Conservation (phyloP, 192 early-diverging fungal genomes). For the Linnemannia zychae region DNA sequence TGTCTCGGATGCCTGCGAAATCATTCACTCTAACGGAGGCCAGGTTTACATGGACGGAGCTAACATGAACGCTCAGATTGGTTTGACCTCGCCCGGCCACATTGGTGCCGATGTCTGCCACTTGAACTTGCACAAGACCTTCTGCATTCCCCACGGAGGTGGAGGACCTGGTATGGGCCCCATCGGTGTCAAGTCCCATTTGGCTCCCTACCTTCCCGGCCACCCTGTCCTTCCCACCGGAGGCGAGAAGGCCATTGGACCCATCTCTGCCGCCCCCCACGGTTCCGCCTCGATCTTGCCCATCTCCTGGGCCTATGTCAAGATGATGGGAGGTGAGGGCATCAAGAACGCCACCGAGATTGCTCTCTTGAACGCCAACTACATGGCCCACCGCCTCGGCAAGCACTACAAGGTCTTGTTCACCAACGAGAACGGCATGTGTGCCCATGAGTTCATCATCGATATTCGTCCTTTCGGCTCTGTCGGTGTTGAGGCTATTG, state of each 20-base stretch:
- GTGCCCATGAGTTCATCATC: slow-evolving; percentile 99
- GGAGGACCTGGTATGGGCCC: slow-evolving; percentile 99
- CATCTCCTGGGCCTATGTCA: slow-evolving; percentile 99
- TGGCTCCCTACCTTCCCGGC: slow-evolving; percentile 93
- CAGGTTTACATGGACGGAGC: slow-evolving; percentile 99
- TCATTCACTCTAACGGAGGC: slow-evolving; percentile 94
- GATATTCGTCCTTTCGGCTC: slow-evolving; percentile 92
- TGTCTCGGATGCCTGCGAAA: slow-evolving; percentile 88
- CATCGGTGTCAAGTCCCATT: slow-evolving; percentile 92
- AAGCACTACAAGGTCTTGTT: slow-evolving; percentile 94
- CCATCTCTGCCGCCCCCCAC: slow-evolving; percentile 96
- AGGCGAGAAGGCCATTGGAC: slow-evolving; percentile 87
- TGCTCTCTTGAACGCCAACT: slow-evolving; percentile 98
- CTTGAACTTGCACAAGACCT: slow-evolving; percentile 99
- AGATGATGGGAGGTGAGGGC: slow-evolving; percentile 97
- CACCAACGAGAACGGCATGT: slow-evolving; percentile 94
- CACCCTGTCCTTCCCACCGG: slow-evolving; percentile 86
- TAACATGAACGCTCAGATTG: slow-evolving; percentile 92
- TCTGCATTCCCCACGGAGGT: slow-evolving; percentile 99
- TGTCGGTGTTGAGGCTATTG: slow-evolving; percentile 91
- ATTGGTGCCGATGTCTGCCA: slow-evolving; percentile 99
- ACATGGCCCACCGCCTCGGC: slow-evolving; percentile 94
- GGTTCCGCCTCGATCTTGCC: slow-evolving; percentile 97
- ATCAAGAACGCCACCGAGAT: slow-evolving; percentile 88
- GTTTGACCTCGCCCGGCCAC: slow-evolving; percentile 87